Conservation (phyloP, 176 grass and related monocot species). For the Thalia dealbata region DNA sequence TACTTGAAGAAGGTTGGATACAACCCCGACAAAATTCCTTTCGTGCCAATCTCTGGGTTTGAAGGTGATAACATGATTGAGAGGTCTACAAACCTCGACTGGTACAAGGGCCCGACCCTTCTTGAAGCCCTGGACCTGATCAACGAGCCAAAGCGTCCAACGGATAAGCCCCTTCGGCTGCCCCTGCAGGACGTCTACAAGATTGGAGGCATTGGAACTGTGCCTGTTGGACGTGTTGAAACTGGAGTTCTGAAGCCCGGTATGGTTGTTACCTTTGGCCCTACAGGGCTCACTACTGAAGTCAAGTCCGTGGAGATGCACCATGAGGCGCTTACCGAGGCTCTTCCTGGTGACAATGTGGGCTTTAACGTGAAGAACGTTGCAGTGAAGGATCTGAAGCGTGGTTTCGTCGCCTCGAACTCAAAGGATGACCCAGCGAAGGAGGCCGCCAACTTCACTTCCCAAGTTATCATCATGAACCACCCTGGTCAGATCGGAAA, state of each 20-base stretch:
- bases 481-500: constrained; percentile 7
- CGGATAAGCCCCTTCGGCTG: background rate
- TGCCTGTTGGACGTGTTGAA: constrained; percentile 8
- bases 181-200: constrained; percentile 8
- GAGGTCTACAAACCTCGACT: constrained; percentile 4
- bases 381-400: constrained; percentile 11
- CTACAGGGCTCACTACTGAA: constrained; percentile 2
- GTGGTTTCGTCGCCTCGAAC: constrained; percentile 7
- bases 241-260: constrained; percentile 5
- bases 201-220: constrained; percentile 13
- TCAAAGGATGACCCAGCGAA: constrained; percentile 10
- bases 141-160: background rate
- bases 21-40: constrained; percentile 4
- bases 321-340: constrained; percentile 4
- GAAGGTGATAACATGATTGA: constrained; percentile 11
- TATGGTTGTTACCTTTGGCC: constrained; percentile 4
- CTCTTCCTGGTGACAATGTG: constrained; percentile 6
- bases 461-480: constrained; percentile 9
- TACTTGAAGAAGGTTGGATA: constrained; percentile 7
- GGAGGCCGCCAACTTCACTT: constrained; percentile 2
- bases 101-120: constrained; percentile 1
- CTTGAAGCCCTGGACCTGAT: constrained; percentile 1
- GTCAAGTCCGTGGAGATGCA: constrained; percentile 13
- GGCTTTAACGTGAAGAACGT: constrained; percentile 8
- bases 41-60: constrained; percentile 7